Conservation (phyloP, 208 protist species). For the Leishmania mexicana region DNA sequence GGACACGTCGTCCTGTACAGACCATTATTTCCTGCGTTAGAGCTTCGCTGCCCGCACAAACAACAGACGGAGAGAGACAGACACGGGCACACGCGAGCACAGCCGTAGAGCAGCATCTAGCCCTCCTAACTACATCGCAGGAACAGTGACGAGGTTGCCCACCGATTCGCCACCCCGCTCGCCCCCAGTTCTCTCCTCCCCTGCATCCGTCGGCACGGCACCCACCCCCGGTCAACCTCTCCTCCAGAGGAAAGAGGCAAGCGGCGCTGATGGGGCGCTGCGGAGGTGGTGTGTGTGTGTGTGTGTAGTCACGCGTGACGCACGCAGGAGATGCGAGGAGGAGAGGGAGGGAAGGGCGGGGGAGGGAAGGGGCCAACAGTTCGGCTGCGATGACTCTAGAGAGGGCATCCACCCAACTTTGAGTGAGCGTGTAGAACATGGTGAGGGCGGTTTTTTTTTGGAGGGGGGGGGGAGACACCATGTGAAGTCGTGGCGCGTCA, state of each 20-base stretch:
- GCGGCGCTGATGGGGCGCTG: neutral
- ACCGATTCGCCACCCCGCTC: neutral
- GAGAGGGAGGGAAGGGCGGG: neutral
- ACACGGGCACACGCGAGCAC: neutral
- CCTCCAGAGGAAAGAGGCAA: neutral
- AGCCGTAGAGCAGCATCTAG: slow-evolving; percentile 2
- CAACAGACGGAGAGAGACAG: neutral
- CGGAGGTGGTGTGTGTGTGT: neutral
- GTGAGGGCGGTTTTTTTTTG: neutral
- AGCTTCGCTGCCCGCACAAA: neutral
- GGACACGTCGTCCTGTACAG: neutral
- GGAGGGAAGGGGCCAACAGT: neutral
- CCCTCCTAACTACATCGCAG: slow-evolving; percentile 34
- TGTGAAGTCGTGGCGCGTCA: neutral
- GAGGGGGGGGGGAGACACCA: neutral
- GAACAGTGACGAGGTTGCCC: slow-evolving; percentile 15
- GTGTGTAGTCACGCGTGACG: neutral
- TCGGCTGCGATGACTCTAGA: slow-evolving; percentile 35
- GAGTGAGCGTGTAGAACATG: neutral
- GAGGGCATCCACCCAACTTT: slow-evolving; percentile 1
- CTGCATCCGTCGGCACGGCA: neutral
- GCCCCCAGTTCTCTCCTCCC: neutral
- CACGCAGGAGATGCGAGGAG: neutral
- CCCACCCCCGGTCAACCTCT: neutral
- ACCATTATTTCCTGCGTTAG: neutral